Evolutionary conservation across 495 filamentous ascomycete species (phyloP), one percentile per base, ranked within the genome.

Genomic region (Penicillium lagena): DNA sequence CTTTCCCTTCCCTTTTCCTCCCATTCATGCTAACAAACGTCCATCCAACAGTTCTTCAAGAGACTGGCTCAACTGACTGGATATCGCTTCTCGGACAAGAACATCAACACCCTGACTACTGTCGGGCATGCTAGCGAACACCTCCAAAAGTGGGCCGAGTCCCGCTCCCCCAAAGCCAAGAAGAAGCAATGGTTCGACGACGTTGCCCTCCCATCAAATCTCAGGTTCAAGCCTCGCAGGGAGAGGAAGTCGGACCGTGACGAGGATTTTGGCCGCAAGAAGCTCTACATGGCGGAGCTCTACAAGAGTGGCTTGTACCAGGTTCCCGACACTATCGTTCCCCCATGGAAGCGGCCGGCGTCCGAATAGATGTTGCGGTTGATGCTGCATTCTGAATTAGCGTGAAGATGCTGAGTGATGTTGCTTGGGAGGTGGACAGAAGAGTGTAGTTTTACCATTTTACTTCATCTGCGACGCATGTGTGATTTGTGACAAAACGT

Each of bases 21-120:
- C 35, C 29, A 17, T 37, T 13, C 12, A 8, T 34, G n/a, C 40
- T 2, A 39, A 36, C 54, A 66, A 17, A 63, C 42, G 7, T 31
- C 50, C 11, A 41, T 35, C 41, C 35, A 39, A 43, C 46, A 91
- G 88, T 72, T 87, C 48, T 61, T 85, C 45, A 93, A 91, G 68
- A 81, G 89, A 34, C 67, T 87, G 39, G 77, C 83, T 57, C 83
- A 89, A 58, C 70, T 96, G 41, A 89, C 81, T 28, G 88, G 87
- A 41, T 77, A 80, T 36, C 76, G 76, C 27, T 68, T 95, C 51
- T 72, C 82, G 29, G 93, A 96, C 64, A 68, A 76, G 41, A 69
- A 70, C 38, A 76, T 89, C 43, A 55, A 67, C 28, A 55, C 59
- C 42, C 63, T 80, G 39, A 59, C 58, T 32, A 85, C 77, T 29